Evolutionary conservation across 768 basidiomycete species (phyloP), one percentile per base, ranked within the genome.

Genomic region (Butyriboletus loyo): DNA sequence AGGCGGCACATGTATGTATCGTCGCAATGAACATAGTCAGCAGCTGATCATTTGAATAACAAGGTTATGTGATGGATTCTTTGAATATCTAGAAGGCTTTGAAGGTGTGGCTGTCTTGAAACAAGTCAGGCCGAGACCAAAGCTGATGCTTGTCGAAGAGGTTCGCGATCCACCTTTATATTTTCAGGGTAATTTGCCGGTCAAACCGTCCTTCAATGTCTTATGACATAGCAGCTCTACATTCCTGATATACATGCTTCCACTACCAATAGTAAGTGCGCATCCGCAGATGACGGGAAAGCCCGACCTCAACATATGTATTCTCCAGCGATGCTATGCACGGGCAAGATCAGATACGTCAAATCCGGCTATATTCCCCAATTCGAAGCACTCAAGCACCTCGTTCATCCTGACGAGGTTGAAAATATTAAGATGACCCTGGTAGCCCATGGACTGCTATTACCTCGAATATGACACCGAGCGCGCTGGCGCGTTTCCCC

Each of bases 341-440:
- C 86, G 77, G 76, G 81, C 21, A 87, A 86, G 67, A 82, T 87
- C 55, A 81, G 68, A 68, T 77, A 84, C 41, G 80, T 77, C 9
- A 76, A 75, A 55, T 77, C 83, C 0, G 84, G 86, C 58, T 87
- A 86, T 59, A 63, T 82, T 9, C 76, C 83, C 25, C 79, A 86
- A 54, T 87, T 84, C 62, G 79, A 82, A 52, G 79, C 75, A 45
- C 69, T 86, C 52, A 86, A 84, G 66, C 69, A 66, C 24, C 61
- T 85, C 19, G 82, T 86, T 24, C 62, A 78, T 17, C 73, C 79
- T 8, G 77, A 86, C 69, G 85, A 87, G 60, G 80, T 86, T 53
- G 77, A 77, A 61, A 74, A 77, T 61, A 77, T 89, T 66, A 90
- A 92, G 66, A 61, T 89, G 53, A 89, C 84, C 14, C 73, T 87